Evolutionary conservation across 305 asterid genomes (phyloP), one percentile per base, ranked within the genome.

Genomic region (Fraxinus greggii): DNA sequence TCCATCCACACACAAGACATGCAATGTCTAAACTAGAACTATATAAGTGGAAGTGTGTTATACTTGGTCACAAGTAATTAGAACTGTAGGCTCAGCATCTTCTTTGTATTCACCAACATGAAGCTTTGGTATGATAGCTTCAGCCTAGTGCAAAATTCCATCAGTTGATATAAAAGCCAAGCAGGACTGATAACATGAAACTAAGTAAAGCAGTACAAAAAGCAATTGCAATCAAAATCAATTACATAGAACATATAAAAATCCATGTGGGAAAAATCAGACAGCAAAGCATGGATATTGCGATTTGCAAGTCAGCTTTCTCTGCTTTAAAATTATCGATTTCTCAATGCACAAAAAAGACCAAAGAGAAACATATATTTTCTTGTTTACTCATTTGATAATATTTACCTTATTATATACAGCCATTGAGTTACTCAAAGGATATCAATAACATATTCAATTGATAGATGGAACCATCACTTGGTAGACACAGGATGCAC

Each of bases 1-100:
- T 10, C 7, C 15, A 21, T 23, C 63, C 45, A 40, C 48, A 40
- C 48, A 40, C 13, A 45, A 65, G 69, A 59, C 56, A 29, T 32
- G 61, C 75, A 82, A 82, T 28, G 87, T 81, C 70, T 31, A 29
- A 63, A 75, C 59, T 72, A 85, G 56, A 77, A 86, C 13, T 74
- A 85, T 75, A 83, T 72, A 70, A 87, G 63, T 78, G 83, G 84
- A 89, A 86, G 77, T 80, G 81, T 42, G 23, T 82, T 88, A 90
- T 93, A 95, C 98, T 93, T 93, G 98, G 86, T 95, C 98, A 86
- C 98, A 93, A 67, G 98, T 95, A 86, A 95, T 84, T 84, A 95
- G 94, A 89, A 95, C 90, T 75, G 91, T 90, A 80, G 97, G 89
- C 88, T 82, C 88, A 32, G 93, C 97, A 86, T 91, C 94, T 86